Base-by-base conservation (phyloP, 352 stramenopile species). In the Blastocystis hominis region DNA sequence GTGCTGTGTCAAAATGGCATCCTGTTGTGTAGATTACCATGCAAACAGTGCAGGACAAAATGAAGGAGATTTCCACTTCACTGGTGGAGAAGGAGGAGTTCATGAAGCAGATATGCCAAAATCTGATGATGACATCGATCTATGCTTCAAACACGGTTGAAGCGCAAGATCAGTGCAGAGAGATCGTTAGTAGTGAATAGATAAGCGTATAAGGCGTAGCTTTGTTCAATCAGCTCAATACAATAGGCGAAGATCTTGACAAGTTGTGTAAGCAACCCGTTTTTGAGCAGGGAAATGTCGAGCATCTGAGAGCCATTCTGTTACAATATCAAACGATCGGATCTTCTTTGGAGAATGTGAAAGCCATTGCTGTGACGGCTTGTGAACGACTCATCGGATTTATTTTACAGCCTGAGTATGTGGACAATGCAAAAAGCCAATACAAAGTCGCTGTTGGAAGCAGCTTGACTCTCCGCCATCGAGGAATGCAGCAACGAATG, bases 351-450 rank as follows among this genome's bases (percentile, higher is more conserved):
- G 13, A 13, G 50, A 59, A 13, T 59, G 50, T 20, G n/a, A 59
- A 59, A 59, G 13, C 50, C 50, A 13, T 59, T 59, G 10, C 50
- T n/a, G 50, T 59, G 0, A 59, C 50, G 10, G 50, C 50, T 59
- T 77, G 66, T 56, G 66, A 77, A 54, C 66, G 66, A n/a, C 24
- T 77, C 9, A 55, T 40, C 50, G 66, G 66, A 3, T 77, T 77
- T 34, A 77, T 77, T 77, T 15, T 77, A 56, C 66, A 46, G 44
- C 66, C 66, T 36, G 44, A 36, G 3, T 77, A 34, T 5, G 55
- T 77, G 5, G 66, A 77, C 38, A 77, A 40, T 6, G 66, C 36
- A 30, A 77, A 77, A 24, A 77, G 66, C 17, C 36, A 24, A 34
- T 61, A 17, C 46, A 20, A 77, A 6, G 20, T 20, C 20, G 4